Evolutionary conservation across 129 eudicot species (phyloP), one percentile per base, ranked within the genome.

Genomic region (Centaurea solstitialis): DNA sequence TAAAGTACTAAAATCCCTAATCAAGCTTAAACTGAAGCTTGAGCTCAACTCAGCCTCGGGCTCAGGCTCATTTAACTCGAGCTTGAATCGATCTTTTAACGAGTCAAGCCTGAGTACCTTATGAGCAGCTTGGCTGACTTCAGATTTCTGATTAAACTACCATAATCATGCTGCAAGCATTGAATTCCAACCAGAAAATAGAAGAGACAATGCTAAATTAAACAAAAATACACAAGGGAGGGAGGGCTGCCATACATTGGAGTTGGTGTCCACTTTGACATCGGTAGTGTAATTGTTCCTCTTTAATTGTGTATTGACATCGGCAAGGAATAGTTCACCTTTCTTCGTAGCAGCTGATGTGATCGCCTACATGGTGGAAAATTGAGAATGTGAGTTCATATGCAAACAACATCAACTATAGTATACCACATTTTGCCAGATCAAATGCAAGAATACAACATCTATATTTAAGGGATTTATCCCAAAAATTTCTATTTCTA

Each of bases 241-340:
- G 65, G 22, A 57, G 22, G 62, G 62, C 21, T 3, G 68, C 15
- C 79, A 59, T 68, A 86, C 90, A 68, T 89, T 89, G 84, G 93
- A 89, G 73, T 72, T 66, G 23, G 90, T 84, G 84, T 89, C 93
- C 64, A 89, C 88, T 89, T 89, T 89, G 80, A 89, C 66, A 69
- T 89, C 90, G 22, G 90, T 81, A 1, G 93, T 89, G 45, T 84
- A 78, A 69, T 89, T 89, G 85, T 84, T 89, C 74, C 88, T 84
- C 79, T 79, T 89, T 78, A 89, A 68, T 62, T 81, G 85, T 43
- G 90, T 89, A 70, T 82, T 86, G 66, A 89, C 85, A 76, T 89
- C 93, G 26, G 93, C 93, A 70, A 89, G 69, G 26, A 89, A 89
- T 8, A 89, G 64, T 9, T 89, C 90, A 15, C 93, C 93, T 62